These are phyloP conservation scores for Pezicula rhizophila DNA, from an alignment of 2,329 filamentous ascomycete species.

Conservation along the genomic window DNA sequence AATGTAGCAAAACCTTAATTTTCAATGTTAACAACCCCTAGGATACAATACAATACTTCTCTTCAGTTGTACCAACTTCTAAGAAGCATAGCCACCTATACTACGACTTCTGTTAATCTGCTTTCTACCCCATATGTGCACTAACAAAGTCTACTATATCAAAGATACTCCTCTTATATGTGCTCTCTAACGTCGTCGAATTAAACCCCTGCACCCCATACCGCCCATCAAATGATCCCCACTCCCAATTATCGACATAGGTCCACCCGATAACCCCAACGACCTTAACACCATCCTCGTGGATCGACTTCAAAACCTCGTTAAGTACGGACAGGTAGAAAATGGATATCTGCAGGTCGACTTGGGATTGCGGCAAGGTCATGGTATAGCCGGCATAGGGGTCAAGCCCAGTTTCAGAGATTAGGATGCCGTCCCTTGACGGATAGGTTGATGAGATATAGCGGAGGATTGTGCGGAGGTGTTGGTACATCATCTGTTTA, in stretches of 20 bases:
- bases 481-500: conserved; percentile 16
- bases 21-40: too few species aligned
- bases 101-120: too few species aligned
- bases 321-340: conserved; percentile 51
- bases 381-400: conserved; percentile 35
- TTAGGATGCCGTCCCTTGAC: conserved; percentile 25
- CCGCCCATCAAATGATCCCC: conserved; percentile 32
- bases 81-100: too few species aligned
- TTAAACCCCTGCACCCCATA: conserved; percentile 54
- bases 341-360: conserved; percentile 29
- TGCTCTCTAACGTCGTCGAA: conserved; percentile 41
- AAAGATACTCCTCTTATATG: conserved; percentile 54
- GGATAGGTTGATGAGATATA: conserved; percentile 32
- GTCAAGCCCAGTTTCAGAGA: conserved; percentile 34
- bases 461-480: conserved; percentile 33
- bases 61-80: too few species aligned
- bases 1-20: too few species aligned
- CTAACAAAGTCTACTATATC: conserved; percentile 28
- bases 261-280: conserved; percentile 49
- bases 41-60: too few species aligned
- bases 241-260: conserved; percentile 46
- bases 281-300: conserved; percentile 49
- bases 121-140: too few species aligned
- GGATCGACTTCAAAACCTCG: conserved; percentile 49
- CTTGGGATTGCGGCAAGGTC: conserved; percentile 40